Evolutionary conservation across 108 stramenopile species (phyloP).

Genomic region (Fistulifera pelliculosa): DNA sequence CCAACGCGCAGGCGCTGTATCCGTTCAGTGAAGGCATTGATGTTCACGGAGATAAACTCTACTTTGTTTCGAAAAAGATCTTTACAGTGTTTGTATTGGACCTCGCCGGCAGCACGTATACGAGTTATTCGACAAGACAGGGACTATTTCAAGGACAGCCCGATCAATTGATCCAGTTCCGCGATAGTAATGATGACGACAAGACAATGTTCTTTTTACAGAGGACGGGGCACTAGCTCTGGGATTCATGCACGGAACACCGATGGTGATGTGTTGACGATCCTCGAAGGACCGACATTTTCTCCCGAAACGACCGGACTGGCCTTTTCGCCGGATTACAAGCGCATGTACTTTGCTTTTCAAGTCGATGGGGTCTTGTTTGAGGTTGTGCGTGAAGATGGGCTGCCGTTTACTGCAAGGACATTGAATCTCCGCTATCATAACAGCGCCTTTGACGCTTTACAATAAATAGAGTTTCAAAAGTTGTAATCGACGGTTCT

Average conservation of each 20-base stretch:
- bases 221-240: conserved; percentile 31
- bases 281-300: conserved; percentile 25
- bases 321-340: conserved; percentile 48
- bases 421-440: background rate
- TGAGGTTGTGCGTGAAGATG: conserved; percentile 37
- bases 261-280: conserved; percentile 20
- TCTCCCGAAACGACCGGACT: conserved; percentile 44
- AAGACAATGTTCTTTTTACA: conserved; percentile 31
- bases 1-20: conserved; percentile 12
- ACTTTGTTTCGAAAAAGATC: conserved; percentile 21
- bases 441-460: too few relatives aligned
- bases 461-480: too few relatives aligned
- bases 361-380: conserved; percentile 38
- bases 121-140: conserved; percentile 6
- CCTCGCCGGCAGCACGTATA: conserved; percentile 18
- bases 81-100: conserved; percentile 26
- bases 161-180: conserved; percentile 14
- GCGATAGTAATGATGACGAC: background rate
- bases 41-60: conserved; percentile 15
- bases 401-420: conserved; percentile 2
- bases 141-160: conserved; percentile 22
- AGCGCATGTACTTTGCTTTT: conserved; percentile 41
- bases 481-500: too few relatives aligned
- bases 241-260: conserved; percentile 39
- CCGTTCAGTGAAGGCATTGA: conserved; percentile 30